Base-by-base conservation (phyloP, 306 rosid species). In the Gastrolobium bilobum region DNA sequence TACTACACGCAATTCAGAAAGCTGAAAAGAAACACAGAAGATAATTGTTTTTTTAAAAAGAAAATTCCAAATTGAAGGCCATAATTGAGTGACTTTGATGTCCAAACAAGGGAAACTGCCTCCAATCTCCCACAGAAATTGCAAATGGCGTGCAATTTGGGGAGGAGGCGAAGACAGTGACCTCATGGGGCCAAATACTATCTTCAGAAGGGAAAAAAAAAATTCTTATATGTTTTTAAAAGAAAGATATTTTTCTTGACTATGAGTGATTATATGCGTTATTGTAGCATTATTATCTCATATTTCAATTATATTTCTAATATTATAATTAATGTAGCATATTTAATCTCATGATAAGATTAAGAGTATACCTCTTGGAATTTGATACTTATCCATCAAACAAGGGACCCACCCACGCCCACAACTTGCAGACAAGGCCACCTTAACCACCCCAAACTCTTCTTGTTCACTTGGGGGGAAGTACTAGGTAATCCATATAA, bases 301-400 rank as follows among this genome's bases (percentile, higher is more conserved):
- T 20, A 20, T 20, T 0, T 20, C 26, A 42, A 46, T 67, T 30
- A 44, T 20, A 34, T 35, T n/a, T 5, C 4, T 47, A 31, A 47
- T 3, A 11, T 50, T n/a, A 34, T 15, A 14, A 50, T 50, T 50
- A n/a, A 50, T 47, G 35, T 4, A 7, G n/a, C 40, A 67, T 3
- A n/a, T 14, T 3, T 7, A 34, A 50, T 14, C 0, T 4, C 5
- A 29, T 1, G 76, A 75, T 57, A 81, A 79, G 52, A 65, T 66
- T 74, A 82, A 75, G 78, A 78, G 78, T 69, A 63, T 15, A 63
- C 64, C 14, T 84, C 4, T 79, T 70, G 78, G 13, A 77, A 31
- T 48, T 26, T 68, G 89, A 71, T 71, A 47, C 93, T 87, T 91
- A 89, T 89, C 89, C 81, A 68, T 64, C 84, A 59, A 72, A 79